Percentiles rank a stretch among this genome's conserved stretches.
Evolutionary conservation across 352 stramenopile genomes (phyloP).

Genomic region (Phytophthora hybrid): DNA sequence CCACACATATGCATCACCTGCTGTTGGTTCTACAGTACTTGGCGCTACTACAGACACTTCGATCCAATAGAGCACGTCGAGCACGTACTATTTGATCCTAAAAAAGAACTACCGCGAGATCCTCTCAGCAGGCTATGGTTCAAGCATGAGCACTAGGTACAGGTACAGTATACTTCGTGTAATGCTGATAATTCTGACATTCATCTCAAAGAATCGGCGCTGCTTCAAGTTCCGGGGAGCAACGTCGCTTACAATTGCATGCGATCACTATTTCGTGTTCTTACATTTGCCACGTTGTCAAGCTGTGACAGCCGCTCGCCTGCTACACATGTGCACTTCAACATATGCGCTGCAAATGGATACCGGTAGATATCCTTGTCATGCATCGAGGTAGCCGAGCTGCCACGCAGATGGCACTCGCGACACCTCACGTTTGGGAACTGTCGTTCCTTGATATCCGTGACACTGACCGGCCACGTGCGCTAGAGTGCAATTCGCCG

Average conservation of each 20-base stretch:
- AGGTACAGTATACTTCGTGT: neutral
- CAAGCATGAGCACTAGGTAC: neutral
- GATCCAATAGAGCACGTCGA: neutral
- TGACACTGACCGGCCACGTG: neutral
- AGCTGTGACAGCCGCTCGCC: constrained; percentile 13
- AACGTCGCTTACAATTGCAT: neutral
- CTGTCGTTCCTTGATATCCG: neutral
- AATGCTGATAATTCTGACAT: neutral
- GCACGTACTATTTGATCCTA: neutral
- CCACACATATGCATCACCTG: constrained; percentile 14
- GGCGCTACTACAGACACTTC: neutral
- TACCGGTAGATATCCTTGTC: constrained; percentile 1
- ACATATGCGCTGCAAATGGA: constrained; percentile 21
- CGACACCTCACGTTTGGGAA: neutral
- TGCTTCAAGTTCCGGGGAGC: neutral
- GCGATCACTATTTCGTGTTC: constrained; percentile 8
- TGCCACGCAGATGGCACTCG: constrained; percentile 9
- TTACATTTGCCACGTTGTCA: constrained; percentile 3
- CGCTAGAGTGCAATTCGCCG: neutral
- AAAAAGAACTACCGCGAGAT: neutral
- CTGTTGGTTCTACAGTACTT: neutral
- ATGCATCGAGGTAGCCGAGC: neutral
- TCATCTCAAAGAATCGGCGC: neutral
- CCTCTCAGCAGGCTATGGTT: neutral
- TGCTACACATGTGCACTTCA: constrained; percentile 24